Base-by-base conservation (phyloP, 345 rosid genomes). In the Euphorbia tirucalli region DNA sequence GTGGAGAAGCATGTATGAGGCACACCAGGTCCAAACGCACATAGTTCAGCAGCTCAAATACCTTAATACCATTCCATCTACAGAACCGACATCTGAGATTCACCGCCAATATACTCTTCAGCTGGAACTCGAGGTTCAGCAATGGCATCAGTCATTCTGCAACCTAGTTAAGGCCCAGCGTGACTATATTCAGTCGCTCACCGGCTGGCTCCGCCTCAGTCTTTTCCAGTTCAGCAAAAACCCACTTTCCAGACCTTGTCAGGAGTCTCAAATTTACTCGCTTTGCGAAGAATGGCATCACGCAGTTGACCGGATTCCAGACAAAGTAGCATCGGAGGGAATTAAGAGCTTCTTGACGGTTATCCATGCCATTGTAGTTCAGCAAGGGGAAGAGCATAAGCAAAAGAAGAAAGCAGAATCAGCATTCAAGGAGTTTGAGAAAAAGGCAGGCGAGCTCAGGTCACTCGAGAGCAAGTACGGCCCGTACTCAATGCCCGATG, bases 1-100 rank as follows among this genome's bases (percentile, higher is more conserved):
- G 98, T 94, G 98, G 98, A 94, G 96, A 84, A 85, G 93, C 87
- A 94, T 89, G 98, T 94, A 94, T 30, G 97, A 94, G 84, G 87
- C 91, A 72, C 98, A 94, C 76, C 98, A 94, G 75, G 98, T 92
- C 77, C 98, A 94, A 71, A 92, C 88, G 0, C 98, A 90, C 84
- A 94, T 94, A 27, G 98, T 90, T 74, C 96, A 90, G 80, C 98
- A 94, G 86, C 96, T 94, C 68, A 90, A 89, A 79, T 92, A 90
- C 80, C 84, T 91, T 58, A 93, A 89, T 80, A 83, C 89, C n/a
- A 78, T 94, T 31, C 98, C 98, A 39, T 92, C 98, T 30, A 77
- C 84, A 0, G 97, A 92, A 71, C 85, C 97, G 3, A 92, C 97
- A 0, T 88, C 98, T 0, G 98, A 90, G 88, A 90, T 94, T 81